A percentile compares a stretch with the other conserved stretches of the same genome.
These are phyloP conservation scores for Magnaporthiopsis poae DNA, from an alignment of 2,329 filamentous ascomycete species.

Conservation along the genomic window DNA sequence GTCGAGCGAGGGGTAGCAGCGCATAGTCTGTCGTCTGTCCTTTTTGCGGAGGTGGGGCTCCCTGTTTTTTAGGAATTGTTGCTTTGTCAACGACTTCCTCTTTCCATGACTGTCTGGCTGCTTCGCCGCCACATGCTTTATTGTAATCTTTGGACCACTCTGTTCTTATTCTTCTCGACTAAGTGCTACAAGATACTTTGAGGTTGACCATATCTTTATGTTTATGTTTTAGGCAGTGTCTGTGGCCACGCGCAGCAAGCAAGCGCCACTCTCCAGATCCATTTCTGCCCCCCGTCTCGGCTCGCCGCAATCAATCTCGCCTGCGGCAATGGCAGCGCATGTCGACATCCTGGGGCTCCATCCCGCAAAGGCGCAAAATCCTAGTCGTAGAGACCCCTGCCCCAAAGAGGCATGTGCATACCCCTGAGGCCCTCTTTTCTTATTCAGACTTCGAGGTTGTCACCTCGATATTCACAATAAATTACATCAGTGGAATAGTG, in stretches of 20 bases:
- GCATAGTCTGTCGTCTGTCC: too few relatives aligned
- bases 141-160: not conserved
- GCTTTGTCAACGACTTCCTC: not conserved
- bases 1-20: not conserved
- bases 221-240: not conserved
- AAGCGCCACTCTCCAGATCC: not conserved
- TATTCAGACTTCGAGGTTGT: not conserved
- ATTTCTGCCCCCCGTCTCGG: not conserved
- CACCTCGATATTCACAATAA: not conserved
- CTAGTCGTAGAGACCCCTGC: not conserved
- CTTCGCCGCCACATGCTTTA: not conserved
- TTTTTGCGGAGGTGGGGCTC: constrained; percentile 6
- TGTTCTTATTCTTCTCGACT: not conserved
- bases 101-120: not conserved
- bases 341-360: not conserved
- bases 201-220: not conserved
- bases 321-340: not conserved
- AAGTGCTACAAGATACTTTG: not conserved
- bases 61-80: not conserved
- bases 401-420: not conserved
- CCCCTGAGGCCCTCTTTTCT: not conserved
- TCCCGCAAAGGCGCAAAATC: not conserved
- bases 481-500: not conserved
- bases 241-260: not conserved
- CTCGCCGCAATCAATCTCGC: not conserved